Percentiles rank a stretch among this genome's conserved stretches.
phyloP scores from a whole-genome alignment of 2,329 filamentous ascomycete species.

The Claviceps maximensis region DNA sequence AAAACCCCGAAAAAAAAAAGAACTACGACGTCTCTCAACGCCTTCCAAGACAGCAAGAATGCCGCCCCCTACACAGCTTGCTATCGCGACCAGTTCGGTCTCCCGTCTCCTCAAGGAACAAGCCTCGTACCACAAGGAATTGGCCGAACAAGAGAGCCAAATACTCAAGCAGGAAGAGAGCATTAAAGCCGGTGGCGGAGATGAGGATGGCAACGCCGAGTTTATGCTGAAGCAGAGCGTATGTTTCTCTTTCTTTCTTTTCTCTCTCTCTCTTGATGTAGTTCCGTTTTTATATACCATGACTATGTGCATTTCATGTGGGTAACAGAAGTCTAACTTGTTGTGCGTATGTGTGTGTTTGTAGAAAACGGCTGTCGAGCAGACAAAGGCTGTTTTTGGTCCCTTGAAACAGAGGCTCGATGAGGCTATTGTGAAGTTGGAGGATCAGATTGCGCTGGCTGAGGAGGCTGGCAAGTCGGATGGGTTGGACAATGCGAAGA shows the following conservation, averaged over 20 bases:
- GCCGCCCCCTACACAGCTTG: slow-evolving; percentile 62
- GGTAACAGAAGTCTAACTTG: not conserved
- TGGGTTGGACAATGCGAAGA: slow-evolving; percentile 43
- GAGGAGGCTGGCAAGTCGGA: slow-evolving; percentile 30
- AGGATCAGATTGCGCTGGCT: slow-evolving; percentile 55
- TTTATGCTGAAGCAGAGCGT: slow-evolving; percentile 83
- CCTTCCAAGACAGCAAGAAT: slow-evolving; percentile 38
- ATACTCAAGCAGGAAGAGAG: slow-evolving; percentile 56
- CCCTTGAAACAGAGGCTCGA: slow-evolving; percentile 58
- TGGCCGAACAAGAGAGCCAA: slow-evolving; percentile 58
- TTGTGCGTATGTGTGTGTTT: not conserved
- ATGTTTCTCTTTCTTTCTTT: slow-evolving; percentile 13
- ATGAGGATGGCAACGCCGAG: slow-evolving; percentile 60
- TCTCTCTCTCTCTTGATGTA: not conserved
- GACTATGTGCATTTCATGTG: not conserved
- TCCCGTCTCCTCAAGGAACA: slow-evolving; percentile 85
- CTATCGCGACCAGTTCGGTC: slow-evolving; percentile 69
- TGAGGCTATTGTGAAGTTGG: slow-evolving; percentile 58
- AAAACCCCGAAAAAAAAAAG: not conserved
- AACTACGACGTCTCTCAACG: not conserved
- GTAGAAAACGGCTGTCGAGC: slow-evolving; percentile 69
- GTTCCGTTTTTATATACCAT: not conserved
- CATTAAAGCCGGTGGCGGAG: slow-evolving; percentile 31
- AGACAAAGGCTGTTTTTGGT: slow-evolving; percentile 75
- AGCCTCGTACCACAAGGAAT: slow-evolving; percentile 76